Evolutionary conservation across 2,329 filamentous ascomycete species (phyloP).

Genomic region (Cercospora janseana): DNA sequence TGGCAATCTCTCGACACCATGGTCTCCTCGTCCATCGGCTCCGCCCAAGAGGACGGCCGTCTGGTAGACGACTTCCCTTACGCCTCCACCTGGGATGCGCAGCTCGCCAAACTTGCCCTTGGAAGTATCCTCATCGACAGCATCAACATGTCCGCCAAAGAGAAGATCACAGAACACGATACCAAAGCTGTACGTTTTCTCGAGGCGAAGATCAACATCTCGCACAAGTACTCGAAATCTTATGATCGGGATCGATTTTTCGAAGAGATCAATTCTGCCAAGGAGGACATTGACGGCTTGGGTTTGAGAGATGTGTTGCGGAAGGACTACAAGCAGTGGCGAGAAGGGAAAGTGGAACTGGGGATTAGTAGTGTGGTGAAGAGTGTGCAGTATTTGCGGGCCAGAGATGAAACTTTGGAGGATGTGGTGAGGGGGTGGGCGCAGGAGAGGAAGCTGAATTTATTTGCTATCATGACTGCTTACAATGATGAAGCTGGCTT

Average conservation of each 20-base stretch:
- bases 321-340: slow-evolving; percentile 85
- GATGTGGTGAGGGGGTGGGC: slow-evolving; percentile 54
- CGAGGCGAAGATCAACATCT: slow-evolving; percentile 52
- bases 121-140: slow-evolving; percentile 75
- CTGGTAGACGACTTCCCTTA: slow-evolving; percentile 39
- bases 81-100: slow-evolving; percentile 51
- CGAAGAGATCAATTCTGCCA: slow-evolving; percentile 59
- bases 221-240: slow-evolving; percentile 34
- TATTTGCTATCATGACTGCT: slow-evolving; percentile 70
- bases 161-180: slow-evolving; percentile 67
- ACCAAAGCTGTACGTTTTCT: slow-evolving; percentile 57
- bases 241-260: slow-evolving; percentile 61
- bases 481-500: slow-evolving; percentile 57
- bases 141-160: slow-evolving; percentile 55
- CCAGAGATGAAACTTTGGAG: slow-evolving; percentile 55
- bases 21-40: slow-evolving; percentile 41
- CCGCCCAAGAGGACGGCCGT: slow-evolving; percentile 42
- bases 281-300: slow-evolving; percentile 64
- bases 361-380: slow-evolving; percentile 68
- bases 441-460: slow-evolving; percentile 57
- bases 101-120: slow-evolving; percentile 65
- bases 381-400: slow-evolving; percentile 59
- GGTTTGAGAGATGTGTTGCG: slow-evolving; percentile 65
- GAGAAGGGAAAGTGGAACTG: slow-evolving; percentile 54
- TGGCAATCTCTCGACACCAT: slow-evolving; percentile 56